Evolutionary conservation across 139 green algal species (phyloP).

Genomic region (Coelastrella sp.): DNA sequence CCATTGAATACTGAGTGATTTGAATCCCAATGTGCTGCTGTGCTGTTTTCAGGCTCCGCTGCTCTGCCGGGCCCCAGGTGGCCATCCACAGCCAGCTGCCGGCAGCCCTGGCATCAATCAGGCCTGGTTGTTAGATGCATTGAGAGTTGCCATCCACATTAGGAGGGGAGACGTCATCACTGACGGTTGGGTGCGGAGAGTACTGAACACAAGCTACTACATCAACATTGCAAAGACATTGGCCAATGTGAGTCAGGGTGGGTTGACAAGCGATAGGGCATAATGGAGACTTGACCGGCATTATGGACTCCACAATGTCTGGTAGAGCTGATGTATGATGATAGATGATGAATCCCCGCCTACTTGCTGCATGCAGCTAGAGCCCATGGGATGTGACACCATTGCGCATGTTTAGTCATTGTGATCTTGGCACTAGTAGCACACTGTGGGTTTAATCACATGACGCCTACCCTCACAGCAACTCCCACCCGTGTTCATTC

Average conservation of each 20-base stretch:
- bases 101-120: background rate
- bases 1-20: too few species aligned
- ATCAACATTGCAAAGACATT: constrained; percentile 9
- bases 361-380: too few species aligned
- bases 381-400: too few species aligned
- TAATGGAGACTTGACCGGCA: too few species aligned
- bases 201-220: constrained; percentile 13
- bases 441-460: too few species aligned
- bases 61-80: background rate
- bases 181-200: background rate
- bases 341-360: too few species aligned
- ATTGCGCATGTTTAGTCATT: too few species aligned
- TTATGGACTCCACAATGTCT: too few species aligned
- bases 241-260: background rate
- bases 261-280: too few species aligned
- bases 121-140: constrained; percentile 16
- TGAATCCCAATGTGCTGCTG: background rate
- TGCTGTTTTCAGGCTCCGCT: background rate
- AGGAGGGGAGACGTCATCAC: constrained; percentile 17
- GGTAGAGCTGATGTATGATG: too few species aligned
- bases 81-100: background rate
- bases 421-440: too few species aligned
- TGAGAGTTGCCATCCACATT: constrained; percentile 16
- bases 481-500: too few species aligned
- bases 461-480: constrained; percentile 17